phyloP scores from a whole-genome alignment of 257 asterid species.

The Solanum pimpinellifolium region DNA sequence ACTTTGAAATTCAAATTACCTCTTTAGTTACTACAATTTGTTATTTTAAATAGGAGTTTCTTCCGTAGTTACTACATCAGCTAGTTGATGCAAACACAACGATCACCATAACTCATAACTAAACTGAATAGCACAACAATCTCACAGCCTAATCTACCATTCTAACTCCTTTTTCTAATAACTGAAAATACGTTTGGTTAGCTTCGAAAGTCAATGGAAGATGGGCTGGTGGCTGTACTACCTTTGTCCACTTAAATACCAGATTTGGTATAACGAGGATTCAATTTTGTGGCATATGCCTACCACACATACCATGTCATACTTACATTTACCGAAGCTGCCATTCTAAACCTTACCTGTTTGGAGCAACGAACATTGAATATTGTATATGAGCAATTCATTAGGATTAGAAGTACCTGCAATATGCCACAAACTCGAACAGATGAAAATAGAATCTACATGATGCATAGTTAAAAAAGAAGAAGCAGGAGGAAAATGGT shows the following conservation, averaged over 20 bases:
- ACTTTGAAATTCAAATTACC: neutral
- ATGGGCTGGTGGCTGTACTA: neutral
- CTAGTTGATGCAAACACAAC: neutral
- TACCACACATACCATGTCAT: neutral
- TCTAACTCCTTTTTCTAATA: neutral
- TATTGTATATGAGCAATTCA: neutral
- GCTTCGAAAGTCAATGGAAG: neutral
- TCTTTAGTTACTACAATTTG: neutral
- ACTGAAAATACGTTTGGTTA: neutral
- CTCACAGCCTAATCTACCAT: neutral
- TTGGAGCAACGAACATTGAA: neutral
- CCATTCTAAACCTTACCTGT: neutral
- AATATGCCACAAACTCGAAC: neutral
- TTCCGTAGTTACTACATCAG: neutral
- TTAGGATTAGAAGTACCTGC: neutral
- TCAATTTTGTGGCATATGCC: neutral
- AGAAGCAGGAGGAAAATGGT: neutral
- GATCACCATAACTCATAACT: neutral
- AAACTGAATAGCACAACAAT: neutral
- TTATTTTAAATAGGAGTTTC: neutral
- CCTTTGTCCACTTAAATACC: neutral
- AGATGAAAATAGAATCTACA: neutral
- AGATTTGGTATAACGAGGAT: neutral
- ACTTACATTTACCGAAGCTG: neutral
- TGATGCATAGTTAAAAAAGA: neutral